Percentiles rank a stretch among this genome's conserved stretches.
Evolutionary conservation across 2,329 filamentous ascomycete species (phyloP).

Genomic region (Xylariaceae sp.): DNA sequence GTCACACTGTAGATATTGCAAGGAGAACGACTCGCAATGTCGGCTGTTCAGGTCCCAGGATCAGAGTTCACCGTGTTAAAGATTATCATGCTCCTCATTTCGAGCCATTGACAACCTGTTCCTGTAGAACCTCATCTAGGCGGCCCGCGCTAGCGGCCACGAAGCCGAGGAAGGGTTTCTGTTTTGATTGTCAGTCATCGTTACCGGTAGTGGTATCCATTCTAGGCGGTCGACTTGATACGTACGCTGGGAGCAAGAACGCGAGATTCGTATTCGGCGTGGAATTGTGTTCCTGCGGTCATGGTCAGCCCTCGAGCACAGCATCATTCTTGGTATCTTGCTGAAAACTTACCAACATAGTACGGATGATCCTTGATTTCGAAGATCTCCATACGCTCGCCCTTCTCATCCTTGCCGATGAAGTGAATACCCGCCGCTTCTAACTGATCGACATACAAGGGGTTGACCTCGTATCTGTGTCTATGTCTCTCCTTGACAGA

Average conservation of each 20-base stretch:
- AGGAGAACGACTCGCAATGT: not conserved
- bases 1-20: not conserved
- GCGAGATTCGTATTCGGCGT: conserved; percentile 77
- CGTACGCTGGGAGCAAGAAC: conserved; percentile 57
- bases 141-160: conserved; percentile 71
- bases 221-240: not conserved
- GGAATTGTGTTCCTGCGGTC: conserved; percentile 55
- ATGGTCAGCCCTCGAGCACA: not conserved
- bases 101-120: conserved; percentile 10
- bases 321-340: too few species aligned
- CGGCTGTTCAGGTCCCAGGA: not conserved
- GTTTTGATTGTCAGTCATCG: not conserved
- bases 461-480: conserved; percentile 89
- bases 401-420: conserved; percentile 72
- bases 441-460: conserved; percentile 64
- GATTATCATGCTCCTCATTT: conserved; percentile 7
- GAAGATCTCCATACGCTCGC: conserved; percentile 75
- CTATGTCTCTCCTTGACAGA: conserved; percentile 70
- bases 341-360: conserved; percentile 50
- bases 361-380: conserved; percentile 79
- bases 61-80: not conserved
- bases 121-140: conserved; percentile 40
- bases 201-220: too few species aligned
- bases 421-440: conserved; percentile 66
- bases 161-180: conserved; percentile 70